Evolutionary conservation across 345 rosid genomes (phyloP).

Genomic region (Trapa bicornis): DNA sequence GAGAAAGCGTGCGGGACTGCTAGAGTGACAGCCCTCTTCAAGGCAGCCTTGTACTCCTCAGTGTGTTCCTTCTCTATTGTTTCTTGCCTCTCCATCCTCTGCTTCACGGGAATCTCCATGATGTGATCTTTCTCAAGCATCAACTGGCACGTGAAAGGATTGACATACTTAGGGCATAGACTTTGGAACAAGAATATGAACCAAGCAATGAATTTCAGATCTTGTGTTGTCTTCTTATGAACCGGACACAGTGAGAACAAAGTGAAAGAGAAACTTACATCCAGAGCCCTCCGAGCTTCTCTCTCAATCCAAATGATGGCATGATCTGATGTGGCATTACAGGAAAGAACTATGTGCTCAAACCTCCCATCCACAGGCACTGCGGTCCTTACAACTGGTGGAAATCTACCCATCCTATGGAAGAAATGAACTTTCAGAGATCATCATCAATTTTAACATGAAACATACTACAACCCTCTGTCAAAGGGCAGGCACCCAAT

Average conservation of each 20-base stretch:
- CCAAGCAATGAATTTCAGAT: neutral
- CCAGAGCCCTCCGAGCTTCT: conserved; percentile 70
- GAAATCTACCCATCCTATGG: conserved; percentile 64
- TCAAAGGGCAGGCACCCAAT: no score
- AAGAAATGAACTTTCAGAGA: neutral
- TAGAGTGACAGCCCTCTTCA: conserved; percentile 67
- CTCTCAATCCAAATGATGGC: conserved; percentile 83
- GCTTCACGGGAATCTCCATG: conserved; percentile 66
- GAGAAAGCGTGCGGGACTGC: conserved; percentile 62
- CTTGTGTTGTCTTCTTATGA: neutral
- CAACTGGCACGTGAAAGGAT: conserved; percentile 21
- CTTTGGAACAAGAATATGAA: neutral
- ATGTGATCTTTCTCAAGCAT: conserved; percentile 58
- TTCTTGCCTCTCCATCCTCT: conserved; percentile 81
- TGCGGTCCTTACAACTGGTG: conserved; percentile 85
- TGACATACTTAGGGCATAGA: neutral
- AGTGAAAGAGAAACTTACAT: conserved; percentile 31
- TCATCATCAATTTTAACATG: neutral
- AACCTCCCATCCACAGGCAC: conserved; percentile 96
- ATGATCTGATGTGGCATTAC: conserved; percentile 91
- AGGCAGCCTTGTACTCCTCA: conserved; percentile 69
- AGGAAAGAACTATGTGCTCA: conserved; percentile 88
- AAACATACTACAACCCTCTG: neutral
- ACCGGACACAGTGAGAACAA: neutral
- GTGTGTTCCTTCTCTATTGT: conserved; percentile 55